Evolutionary conservation across 2,329 filamentous ascomycete genomes (phyloP).

Genomic region (Neurospora crassa): DNA sequence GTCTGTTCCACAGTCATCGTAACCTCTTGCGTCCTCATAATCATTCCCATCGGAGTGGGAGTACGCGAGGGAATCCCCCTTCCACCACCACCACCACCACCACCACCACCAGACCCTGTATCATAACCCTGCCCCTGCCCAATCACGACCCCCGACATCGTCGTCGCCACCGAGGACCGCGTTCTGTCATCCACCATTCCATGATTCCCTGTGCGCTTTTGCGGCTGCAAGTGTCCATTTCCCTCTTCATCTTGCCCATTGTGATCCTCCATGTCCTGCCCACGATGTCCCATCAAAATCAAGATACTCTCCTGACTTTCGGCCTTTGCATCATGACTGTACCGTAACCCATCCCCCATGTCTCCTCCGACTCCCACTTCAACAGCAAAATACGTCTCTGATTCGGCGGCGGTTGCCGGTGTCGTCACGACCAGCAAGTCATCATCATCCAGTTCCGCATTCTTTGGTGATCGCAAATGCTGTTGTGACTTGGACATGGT

Average conservation of each 20-base stretch:
- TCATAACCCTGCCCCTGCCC: neutral
- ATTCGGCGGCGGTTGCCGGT: neutral
- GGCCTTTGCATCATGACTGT: neutral
- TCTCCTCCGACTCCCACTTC: neutral
- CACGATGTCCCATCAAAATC: neutral
- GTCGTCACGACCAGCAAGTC: neutral
- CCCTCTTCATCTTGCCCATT: neutral
- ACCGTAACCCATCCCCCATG: neutral
- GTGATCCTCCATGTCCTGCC: neutral
- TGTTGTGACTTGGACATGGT: too few species aligned
- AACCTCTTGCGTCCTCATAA: slow-evolving; percentile 2
- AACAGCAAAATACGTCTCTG: neutral
- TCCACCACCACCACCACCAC: neutral
- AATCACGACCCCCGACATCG: neutral
- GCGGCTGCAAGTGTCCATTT: neutral
- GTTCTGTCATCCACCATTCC: neutral
- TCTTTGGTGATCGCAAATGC: too few species aligned
- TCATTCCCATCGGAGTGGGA: neutral
- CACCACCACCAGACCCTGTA: neutral
- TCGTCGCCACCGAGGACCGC: neutral
- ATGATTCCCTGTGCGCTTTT: neutral
- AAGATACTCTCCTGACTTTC: slow-evolving; percentile 3
- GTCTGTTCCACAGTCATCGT: neutral
- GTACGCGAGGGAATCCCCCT: neutral
- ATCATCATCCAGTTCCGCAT: neutral